Evolutionary conservation across 768 basidiomycete genomes (phyloP).

Genomic region (Mycena indigotica): DNA sequence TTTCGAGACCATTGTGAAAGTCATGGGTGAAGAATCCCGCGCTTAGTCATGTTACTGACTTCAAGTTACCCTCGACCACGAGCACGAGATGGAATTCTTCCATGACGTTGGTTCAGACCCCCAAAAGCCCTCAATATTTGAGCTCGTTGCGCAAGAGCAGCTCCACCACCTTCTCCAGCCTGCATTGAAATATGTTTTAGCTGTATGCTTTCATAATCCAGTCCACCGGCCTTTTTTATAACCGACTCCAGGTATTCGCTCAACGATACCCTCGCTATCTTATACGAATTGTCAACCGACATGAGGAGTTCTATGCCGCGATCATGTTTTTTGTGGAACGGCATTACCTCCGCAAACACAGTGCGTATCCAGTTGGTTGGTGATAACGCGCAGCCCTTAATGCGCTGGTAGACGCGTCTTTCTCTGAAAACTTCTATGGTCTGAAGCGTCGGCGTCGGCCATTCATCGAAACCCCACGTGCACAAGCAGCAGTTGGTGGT

Average conservation of each 20-base stretch:
- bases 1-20: too few relatives aligned
- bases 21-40: too few relatives aligned
- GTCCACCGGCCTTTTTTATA: not conserved
- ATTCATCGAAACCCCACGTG: slow-evolving; percentile 68
- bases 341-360: slow-evolving; percentile 85
- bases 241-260: slow-evolving; percentile 74
- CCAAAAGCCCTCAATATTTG: slow-evolving; percentile 82
- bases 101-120: slow-evolving; percentile 74
- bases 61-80: too few relatives aligned
- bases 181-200: slow-evolving; percentile 90
- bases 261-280: slow-evolving; percentile 94
- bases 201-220: slow-evolving; percentile 56
- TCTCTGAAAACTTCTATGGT: slow-evolving; percentile 96
- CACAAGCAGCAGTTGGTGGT: slow-evolving; percentile 66
- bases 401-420: slow-evolving; percentile 72
- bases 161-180: slow-evolving; percentile 90
- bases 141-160: slow-evolving; percentile 92
- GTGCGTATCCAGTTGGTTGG: slow-evolving; percentile 44
- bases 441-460: slow-evolving; percentile 78
- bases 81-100: slow-evolving; percentile 90
- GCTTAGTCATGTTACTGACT: too few relatives aligned
- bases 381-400: slow-evolving; percentile 5
- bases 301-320: slow-evolving; percentile 93
- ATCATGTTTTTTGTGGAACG: slow-evolving; percentile 90
- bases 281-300: slow-evolving; percentile 85